These are phyloP conservation scores for Cercospora sp. DNA, from an alignment of 2,329 filamentous ascomycete species.

Conservation along the genomic window DNA sequence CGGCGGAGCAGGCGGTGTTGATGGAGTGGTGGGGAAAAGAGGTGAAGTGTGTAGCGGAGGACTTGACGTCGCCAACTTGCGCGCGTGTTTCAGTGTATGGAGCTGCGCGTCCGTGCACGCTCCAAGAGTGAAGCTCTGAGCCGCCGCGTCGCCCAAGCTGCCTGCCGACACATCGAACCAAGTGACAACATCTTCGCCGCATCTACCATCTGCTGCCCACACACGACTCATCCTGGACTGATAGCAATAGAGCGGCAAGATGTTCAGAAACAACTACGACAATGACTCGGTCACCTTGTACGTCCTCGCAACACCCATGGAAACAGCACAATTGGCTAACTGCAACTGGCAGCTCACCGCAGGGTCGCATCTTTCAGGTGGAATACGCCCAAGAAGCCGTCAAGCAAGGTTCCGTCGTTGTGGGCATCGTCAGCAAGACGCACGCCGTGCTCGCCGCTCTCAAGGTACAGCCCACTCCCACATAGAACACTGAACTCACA, in stretches of 20 bases:
- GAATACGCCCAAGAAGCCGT: constrained; percentile 99
- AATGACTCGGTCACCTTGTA: constrained; percentile 99
- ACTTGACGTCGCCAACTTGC: neutral
- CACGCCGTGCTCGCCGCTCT: constrained; percentile 93
- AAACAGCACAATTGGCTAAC: constrained; percentile 13
- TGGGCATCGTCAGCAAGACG: constrained; percentile 96
- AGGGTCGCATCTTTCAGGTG: constrained; percentile 99
- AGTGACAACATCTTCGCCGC: neutral
- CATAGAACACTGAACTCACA: neutral
- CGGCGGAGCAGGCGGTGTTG: neutral
- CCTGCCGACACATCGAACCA: constrained; percentile 2
- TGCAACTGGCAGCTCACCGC: constrained; percentile 71
- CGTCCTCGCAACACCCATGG: constrained; percentile 41
- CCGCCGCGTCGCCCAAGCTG: constrained; percentile 2
- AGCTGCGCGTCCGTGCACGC: neutral
- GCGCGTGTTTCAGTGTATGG: neutral
- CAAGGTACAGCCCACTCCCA: constrained; percentile 64
- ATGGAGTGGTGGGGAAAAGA: neutral
- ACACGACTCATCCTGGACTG: neutral
- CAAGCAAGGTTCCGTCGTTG: constrained; percentile 97
- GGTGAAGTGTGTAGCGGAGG: neutral
- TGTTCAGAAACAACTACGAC: constrained; percentile 99
- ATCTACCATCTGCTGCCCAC: neutral
- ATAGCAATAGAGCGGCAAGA: constrained; percentile 40
- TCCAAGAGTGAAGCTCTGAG: neutral